Conservation (phyloP, 345 rosid species). For the Syzygium aqueum region DNA sequence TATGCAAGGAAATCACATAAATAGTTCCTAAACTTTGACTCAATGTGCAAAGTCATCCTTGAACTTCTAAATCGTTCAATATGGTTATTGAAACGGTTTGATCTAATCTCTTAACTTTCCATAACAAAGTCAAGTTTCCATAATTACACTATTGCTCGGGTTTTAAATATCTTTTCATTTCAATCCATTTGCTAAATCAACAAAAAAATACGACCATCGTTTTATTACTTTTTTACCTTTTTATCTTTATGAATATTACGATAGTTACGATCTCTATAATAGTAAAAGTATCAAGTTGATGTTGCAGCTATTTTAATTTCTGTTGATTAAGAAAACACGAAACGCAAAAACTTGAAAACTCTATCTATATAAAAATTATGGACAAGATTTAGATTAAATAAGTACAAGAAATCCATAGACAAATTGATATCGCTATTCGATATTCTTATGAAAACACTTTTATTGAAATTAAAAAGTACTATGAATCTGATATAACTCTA, state of each 20-base stretch:
- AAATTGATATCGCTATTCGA: too few species aligned
- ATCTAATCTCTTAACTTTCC: not conserved
- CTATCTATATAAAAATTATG: not conserved
- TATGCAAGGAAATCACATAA: not conserved
- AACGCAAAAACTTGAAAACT: not conserved
- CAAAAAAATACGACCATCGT: not conserved
- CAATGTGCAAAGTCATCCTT: accelerated
- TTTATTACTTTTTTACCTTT: too few species aligned
- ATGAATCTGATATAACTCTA: not conserved
- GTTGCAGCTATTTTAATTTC: not conserved
- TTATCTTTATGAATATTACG: too few species aligned
- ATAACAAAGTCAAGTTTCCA: not conserved
- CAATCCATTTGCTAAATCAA: not conserved
- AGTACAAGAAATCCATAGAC: not conserved
- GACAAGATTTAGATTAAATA: not conserved
- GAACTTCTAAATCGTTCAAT: too few species aligned
- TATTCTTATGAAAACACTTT: not conserved
- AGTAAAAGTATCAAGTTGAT: not conserved
- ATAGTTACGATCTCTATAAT: not conserved
- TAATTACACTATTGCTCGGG: not conserved
- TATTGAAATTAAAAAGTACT: too few species aligned
- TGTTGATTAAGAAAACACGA: too few species aligned
- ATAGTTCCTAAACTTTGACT: too few species aligned
- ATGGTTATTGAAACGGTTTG: not conserved
- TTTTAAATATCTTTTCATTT: too few species aligned